Evolutionary conservation across 2,329 filamentous ascomycete species (phyloP).

Genomic region (Stachybotrys echinatus): DNA sequence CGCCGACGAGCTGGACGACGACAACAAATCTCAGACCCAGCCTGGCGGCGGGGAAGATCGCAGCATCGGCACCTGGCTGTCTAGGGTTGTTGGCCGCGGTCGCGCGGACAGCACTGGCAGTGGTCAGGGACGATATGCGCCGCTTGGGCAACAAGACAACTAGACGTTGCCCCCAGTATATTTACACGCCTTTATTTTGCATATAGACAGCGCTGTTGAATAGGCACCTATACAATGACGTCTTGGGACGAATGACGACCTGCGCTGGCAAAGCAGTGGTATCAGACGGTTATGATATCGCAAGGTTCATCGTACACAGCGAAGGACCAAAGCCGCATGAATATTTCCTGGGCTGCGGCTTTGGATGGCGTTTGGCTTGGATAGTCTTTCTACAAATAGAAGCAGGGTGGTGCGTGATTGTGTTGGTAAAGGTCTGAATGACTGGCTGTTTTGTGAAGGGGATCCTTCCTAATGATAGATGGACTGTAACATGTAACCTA

Average conservation of each 20-base stretch:
- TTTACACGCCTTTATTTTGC: conserved; percentile 18
- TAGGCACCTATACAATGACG: neutral
- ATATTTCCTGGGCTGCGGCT: neutral
- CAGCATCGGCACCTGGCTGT: conserved; percentile 46
- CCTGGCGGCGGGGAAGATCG: conserved; percentile 27
- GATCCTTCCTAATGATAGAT: too few species aligned
- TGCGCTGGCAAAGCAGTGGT: neutral
- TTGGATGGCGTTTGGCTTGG: neutral
- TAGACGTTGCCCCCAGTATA: conserved; percentile 12
- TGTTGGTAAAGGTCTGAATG: neutral
- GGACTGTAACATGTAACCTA: too few species aligned
- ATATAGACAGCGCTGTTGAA: conserved; percentile 28
- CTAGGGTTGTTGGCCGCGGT: conserved; percentile 32
- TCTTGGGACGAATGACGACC: neutral
- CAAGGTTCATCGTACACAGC: too few species aligned
- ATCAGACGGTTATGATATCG: too few species aligned
- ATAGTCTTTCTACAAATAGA: neutral
- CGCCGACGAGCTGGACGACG: conserved; percentile 58
- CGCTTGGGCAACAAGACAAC: conserved; percentile 35
- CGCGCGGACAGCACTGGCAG: conserved; percentile 31
- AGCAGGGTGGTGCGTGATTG: neutral
- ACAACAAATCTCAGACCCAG: conserved; percentile 35
- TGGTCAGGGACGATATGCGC: conserved; percentile 35
- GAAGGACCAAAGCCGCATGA: too few species aligned
- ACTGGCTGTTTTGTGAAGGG: neutral